Evolutionary conservation across 768 basidiomycete genomes (phyloP), one percentile per base, ranked within the genome.

Genomic region (Agaricus bisporus): DNA sequence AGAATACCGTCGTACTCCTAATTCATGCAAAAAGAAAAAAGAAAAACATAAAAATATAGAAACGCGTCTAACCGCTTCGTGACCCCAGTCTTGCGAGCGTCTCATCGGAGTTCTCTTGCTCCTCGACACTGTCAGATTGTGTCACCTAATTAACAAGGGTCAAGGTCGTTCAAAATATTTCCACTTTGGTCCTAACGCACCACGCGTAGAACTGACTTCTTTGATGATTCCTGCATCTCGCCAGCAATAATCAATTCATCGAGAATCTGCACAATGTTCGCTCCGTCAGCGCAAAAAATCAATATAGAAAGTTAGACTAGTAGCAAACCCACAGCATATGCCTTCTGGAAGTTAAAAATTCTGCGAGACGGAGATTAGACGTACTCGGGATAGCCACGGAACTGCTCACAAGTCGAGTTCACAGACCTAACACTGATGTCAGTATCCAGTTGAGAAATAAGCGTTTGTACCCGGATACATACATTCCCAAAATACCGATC

Each of bases 321-420:
- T 20, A n/a, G n/a, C n/a, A n/a, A 22, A 57, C 68, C 4, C 45
- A 91, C 95, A 9, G 95, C 91, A 67, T 94, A 98, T 41, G 97
- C 97, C 71, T 98, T 99, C 68, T 98, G 95, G 68, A 98, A 99
- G 77, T 98, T 98, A 81, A 99, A 99, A 62, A 99, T 98, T 47
- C 93, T 95, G 60, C 25, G 42, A 42, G 25, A 32, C 29, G 32
- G 46, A 28, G 20, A 48, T 29, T 48, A 57, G 50, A 20, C 11
- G 20, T 17, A 39, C 52, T 36, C 52, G 51, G 44, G 38, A 41
- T n/a, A 54, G 28, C 35, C 42, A 51, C 36, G 29, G 51, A 43
- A 43, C 22, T 28, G 41, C 46, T 66, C 68, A 95, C 92, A 99
- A 75, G 69, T 98, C 97, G 49, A 99, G 75, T 69, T 99, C 97